Base-by-base conservation (phyloP, 2,329 filamentous ascomycete genomes). In the Tetracladium maxilliforme region DNA sequence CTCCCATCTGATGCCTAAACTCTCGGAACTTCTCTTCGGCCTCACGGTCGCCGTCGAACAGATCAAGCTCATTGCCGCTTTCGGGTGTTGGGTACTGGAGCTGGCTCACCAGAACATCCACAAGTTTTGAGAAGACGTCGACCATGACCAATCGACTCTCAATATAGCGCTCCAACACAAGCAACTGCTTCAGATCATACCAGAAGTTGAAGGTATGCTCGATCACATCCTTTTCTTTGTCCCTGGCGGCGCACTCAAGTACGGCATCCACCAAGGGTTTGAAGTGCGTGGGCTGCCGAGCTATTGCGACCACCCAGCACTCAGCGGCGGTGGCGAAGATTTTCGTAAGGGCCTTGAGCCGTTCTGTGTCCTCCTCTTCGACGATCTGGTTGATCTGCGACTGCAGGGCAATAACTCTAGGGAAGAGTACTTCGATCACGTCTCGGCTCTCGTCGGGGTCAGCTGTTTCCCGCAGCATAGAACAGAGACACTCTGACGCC, bases 111-210 rank as follows among this genome's bases (percentile, higher is more conserved):
- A 98, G 79, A 35, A 95, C 74, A 44, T 95, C 87, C 30, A 98
- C 86, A 19, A 98, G 62, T 44, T 79, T 78, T 3, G 83, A 80
- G 51, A 83, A 98, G 23, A 94, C 58, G 36, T 92, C 81, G 18
- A 81, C 62, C 28, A 83, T 69, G 39, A 79, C 65, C 34, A 83
- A 51, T 25, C 86, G 72, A 20, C 86, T 79, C 40, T 84, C 68
- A 25, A 81, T 79, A 46, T 94, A 98, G 37, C 77, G 77, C 18
- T 95, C 87, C 26, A 98, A 53, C 3, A 86, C 84, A 23, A 98
- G 63, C 47, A 92, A 94, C 48, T 94, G 84, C 59, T 98, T 98
- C 23, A 98, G 65, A 45, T 98, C 90, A 47, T 92, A 95, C 90
- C 90, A 98, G 56, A 98, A 95, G 37, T 72, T 73, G 52, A 98